Evolutionary conservation across 441 rosid genomes (phyloP).

Genomic region (Arabidopsis lyrata): DNA sequence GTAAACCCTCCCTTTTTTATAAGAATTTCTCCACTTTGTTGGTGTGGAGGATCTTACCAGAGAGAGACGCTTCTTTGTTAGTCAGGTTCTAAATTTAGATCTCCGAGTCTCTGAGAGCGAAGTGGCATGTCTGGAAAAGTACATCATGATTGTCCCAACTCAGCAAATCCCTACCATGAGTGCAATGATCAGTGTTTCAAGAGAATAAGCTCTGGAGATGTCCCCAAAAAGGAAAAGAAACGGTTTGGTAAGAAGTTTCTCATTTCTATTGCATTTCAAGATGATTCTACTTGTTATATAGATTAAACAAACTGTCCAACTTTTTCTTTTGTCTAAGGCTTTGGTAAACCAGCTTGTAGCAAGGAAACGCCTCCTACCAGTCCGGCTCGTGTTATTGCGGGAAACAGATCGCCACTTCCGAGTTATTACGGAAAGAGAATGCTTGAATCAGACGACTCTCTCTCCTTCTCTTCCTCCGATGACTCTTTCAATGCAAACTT

Average conservation of each 20-base stretch:
- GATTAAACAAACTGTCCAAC: background rate
- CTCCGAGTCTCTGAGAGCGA: background rate
- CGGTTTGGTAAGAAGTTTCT: background rate
- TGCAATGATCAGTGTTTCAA: background rate
- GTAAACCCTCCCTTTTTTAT: background rate
- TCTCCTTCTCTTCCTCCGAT: background rate
- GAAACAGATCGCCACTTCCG: background rate
- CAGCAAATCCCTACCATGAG: background rate
- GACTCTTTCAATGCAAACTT: background rate
- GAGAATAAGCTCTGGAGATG: background rate
- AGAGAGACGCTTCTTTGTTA: background rate
- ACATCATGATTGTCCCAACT: background rate
- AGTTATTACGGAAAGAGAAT: background rate
- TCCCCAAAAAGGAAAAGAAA: background rate
- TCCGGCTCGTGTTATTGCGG: background rate
- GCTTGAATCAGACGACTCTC: background rate
- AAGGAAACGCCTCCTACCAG: background rate
- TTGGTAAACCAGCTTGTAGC: background rate
- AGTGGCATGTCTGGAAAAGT: background rate
- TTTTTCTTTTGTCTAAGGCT: background rate
- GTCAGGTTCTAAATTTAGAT: background rate
- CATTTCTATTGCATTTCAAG: background rate
- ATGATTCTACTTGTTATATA: background rate
- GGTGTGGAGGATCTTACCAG: background rate
- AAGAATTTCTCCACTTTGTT: background rate